These are phyloP conservation scores for Eucalyptus melliodora DNA, from an alignment of 345 rosid genomes.

Conservation along the genomic window DNA sequence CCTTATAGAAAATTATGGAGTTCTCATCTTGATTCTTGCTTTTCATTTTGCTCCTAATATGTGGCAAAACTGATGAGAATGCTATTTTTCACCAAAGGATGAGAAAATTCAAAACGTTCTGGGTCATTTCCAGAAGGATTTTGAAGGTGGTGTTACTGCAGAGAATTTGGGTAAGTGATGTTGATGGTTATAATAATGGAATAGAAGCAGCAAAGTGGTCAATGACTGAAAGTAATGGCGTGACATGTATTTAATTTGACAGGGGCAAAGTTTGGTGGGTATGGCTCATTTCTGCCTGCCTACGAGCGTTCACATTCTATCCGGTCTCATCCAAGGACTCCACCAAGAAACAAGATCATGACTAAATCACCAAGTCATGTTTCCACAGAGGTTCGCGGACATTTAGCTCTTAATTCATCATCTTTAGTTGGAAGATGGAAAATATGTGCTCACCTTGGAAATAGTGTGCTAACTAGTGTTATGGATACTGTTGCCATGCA, in stretches of 20 bases:
- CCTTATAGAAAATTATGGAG: background rate
- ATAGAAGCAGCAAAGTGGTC: background rate
- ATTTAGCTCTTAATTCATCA: background rate
- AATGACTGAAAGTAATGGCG: background rate
- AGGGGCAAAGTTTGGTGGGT: slow-evolving; percentile 50
- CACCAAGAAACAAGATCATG: slow-evolving; percentile 4
- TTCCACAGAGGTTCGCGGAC: slow-evolving; percentile 29
- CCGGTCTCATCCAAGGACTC: slow-evolving; percentile 19
- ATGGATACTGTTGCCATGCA: slow-evolving; percentile 8
- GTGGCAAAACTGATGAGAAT: background rate
- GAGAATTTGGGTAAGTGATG: slow-evolving; percentile 48
- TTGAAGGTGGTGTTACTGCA: slow-evolving; percentile 30
- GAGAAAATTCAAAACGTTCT: slow-evolving; percentile 46
- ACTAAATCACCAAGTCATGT: slow-evolving; percentile 13
- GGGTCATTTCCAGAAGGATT: slow-evolving; percentile 58
- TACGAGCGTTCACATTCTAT: slow-evolving; percentile 12
- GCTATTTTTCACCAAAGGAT: slow-evolving; percentile 36
- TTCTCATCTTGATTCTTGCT: background rate
- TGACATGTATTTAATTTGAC: slow-evolving; percentile 6
- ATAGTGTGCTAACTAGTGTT: background rate
- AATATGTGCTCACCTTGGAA: background rate
- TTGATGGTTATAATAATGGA: background rate
- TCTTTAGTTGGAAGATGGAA: background rate
- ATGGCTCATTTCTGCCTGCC: slow-evolving; percentile 69
- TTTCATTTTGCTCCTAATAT: background rate